These are phyloP conservation scores for Limonium bicolor DNA, from an alignment of 148 eudicot species.

Conservation along the genomic window DNA sequence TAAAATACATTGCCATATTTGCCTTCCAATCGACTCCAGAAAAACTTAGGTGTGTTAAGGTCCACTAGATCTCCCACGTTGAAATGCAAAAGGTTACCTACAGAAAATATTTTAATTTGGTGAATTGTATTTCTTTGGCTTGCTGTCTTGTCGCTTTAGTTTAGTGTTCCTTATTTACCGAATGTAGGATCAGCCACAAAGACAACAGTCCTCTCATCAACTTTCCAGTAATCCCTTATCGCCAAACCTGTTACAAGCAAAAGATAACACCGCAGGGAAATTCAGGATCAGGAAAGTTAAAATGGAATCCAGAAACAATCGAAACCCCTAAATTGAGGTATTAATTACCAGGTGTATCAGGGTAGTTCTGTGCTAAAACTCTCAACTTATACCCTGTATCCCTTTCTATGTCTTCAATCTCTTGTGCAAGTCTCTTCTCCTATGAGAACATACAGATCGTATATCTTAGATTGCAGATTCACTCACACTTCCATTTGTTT, in stretches of 20 bases:
- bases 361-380: conserved; percentile 91
- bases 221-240: conserved; percentile 84
- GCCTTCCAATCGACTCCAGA: conserved; percentile 92
- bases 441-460: conserved; percentile 11
- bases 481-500: not conserved
- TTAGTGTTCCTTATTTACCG: conserved; percentile 21
- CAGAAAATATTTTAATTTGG: not conserved
- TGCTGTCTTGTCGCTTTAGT: not conserved
- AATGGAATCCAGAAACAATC: not conserved
- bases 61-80: conserved; percentile 79
- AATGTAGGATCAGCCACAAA: conserved; percentile 97
- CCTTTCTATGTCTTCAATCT: conserved; percentile 59
- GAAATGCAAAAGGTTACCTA: conserved; percentile 83
- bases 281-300: not conserved
- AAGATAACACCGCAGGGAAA: not conserved
- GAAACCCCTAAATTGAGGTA: not conserved
- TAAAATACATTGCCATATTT: conserved; percentile 87
- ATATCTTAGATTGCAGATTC: too few species aligned
- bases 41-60: conserved; percentile 79
- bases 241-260: conserved; percentile 49
- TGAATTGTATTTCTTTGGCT: not conserved
- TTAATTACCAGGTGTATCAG: conserved; percentile 82
- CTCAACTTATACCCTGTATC: conserved; percentile 88
- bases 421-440: conserved; percentile 64
- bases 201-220: conserved; percentile 82